A percentile compares a stretch with the other conserved stretches of the same genome.
Evolutionary conservation across 805 yeast genomes (phyloP).

Genomic region (Maudiozyma barnettii): DNA sequence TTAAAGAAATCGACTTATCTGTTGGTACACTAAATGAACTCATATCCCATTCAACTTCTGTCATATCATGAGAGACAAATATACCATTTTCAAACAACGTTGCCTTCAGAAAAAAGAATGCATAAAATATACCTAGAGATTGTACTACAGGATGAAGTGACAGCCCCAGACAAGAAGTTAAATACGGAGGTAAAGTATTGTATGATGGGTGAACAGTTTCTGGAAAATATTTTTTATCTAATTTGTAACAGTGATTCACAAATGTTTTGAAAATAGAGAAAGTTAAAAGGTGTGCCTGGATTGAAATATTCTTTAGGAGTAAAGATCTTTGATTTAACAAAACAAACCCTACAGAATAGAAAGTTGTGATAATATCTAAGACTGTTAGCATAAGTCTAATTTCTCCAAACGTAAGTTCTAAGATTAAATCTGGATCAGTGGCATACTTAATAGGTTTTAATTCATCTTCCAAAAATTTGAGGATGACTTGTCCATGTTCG

Average conservation of each 20-base stretch:
- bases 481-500: neutral
- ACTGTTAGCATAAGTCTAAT: neutral
- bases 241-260: constrained; percentile 5
- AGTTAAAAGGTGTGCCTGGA: constrained; percentile 11
- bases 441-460: constrained; percentile 9
- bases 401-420: constrained; percentile 2
- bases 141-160: neutral
- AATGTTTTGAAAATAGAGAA: constrained; percentile 11
- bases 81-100: constrained; percentile 9
- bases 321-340: constrained; percentile 7
- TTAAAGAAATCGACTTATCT: constrained; percentile 5
- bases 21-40: constrained; percentile 5
- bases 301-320: constrained; percentile 5
- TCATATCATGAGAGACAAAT: constrained; percentile 2
- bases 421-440: constrained; percentile 5
- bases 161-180: neutral
- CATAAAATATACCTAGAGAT: constrained; percentile 3
- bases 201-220: constrained; percentile 5
- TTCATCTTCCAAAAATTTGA: constrained; percentile 7
- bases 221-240: constrained; percentile 16
- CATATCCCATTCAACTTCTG: constrained; percentile 10
- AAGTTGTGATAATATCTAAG: constrained; percentile 5
- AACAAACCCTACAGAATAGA: constrained; percentile 11
- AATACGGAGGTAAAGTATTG: constrained; percentile 15
- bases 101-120: constrained; percentile 6